Evolutionary conservation across 345 rosid species (phyloP).

Genomic region (Sonneratia caseolaris): DNA sequence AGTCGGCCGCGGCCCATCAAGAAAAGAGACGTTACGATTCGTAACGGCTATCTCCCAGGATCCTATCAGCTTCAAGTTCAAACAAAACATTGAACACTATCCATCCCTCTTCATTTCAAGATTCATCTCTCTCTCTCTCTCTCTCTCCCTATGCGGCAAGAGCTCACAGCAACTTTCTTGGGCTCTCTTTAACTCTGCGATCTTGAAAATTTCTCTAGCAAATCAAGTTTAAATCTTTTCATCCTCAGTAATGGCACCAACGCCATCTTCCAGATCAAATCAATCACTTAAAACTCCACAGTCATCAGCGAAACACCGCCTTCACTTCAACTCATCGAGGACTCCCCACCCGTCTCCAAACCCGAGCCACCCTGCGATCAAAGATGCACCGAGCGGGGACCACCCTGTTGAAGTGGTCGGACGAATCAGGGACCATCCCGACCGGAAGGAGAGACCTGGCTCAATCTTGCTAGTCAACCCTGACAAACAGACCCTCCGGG

Average conservation of each 20-base stretch:
- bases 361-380: slow-evolving; percentile 24
- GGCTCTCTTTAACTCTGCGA: slow-evolving; percentile 2
- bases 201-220: neutral
- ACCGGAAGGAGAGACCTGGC: slow-evolving; percentile 39
- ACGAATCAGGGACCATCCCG: slow-evolving; percentile 48
- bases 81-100: neutral
- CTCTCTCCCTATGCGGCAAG: neutral
- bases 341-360: slow-evolving; percentile 34
- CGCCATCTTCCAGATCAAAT: slow-evolving; percentile 45
- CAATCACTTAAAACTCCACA: slow-evolving; percentile 56
- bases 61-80: neutral
- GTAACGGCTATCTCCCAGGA: slow-evolving; percentile 40
- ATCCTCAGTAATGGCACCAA: slow-evolving; percentile 54
- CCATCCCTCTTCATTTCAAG: slow-evolving; percentile 15
- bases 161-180: neutral
- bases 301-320: slow-evolving; percentile 43
- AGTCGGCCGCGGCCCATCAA: neutral
- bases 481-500: slow-evolving; percentile 48
- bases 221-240: neutral
- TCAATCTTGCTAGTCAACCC: slow-evolving; percentile 53
- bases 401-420: slow-evolving; percentile 92
- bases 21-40: slow-evolving; percentile 22
- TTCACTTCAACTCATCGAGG: slow-evolving; percentile 38
- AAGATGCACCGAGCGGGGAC: slow-evolving; percentile 44
- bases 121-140: neutral